Evolutionary conservation across 2,329 filamentous ascomycete species (phyloP).

Genomic region (Ploettnerulaceae sp.): DNA sequence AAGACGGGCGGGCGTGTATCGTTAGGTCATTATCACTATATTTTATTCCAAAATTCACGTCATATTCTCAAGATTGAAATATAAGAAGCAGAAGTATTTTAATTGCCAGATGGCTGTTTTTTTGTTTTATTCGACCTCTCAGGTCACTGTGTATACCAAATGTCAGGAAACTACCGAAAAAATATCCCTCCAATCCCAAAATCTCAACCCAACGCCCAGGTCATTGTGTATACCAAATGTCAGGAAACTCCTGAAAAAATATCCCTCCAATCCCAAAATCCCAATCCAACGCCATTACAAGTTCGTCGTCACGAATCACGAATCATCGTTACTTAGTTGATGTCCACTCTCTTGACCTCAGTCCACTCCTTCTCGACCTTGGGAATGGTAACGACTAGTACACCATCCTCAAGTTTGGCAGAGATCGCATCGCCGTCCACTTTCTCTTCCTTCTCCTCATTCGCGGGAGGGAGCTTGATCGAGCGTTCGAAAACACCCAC

Average conservation of each 20-base stretch:
- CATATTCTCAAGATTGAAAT: background rate
- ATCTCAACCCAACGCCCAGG: constrained; percentile 10
- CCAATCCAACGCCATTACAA: background rate
- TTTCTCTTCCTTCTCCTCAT: constrained; percentile 48
- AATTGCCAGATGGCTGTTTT: constrained; percentile 28
- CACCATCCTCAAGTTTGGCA: constrained; percentile 73
- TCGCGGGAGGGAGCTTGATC: constrained; percentile 53
- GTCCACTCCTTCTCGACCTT: constrained; percentile 65
- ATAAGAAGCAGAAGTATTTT: constrained; percentile 3
- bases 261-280: background rate
- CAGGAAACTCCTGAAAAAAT: constrained; percentile 9
- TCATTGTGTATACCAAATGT: constrained; percentile 18
- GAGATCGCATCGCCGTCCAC: constrained; percentile 64
- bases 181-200: constrained; percentile 1
- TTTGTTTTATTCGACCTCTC: constrained; percentile 15
- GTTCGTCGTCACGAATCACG: background rate
- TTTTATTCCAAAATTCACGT: no score
- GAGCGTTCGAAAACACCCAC: constrained; percentile 71
- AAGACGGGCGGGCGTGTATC: no score
- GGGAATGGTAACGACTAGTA: constrained; percentile 71
- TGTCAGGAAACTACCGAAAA: constrained; percentile 11
- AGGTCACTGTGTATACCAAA: constrained; percentile 17
- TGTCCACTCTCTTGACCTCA: constrained; percentile 56
- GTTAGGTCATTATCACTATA: no score
- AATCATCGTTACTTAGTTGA: constrained; percentile 35